Conservation (phyloP, 176 grass and related monocot species). For the Hsuehochloa calcarea region DNA sequence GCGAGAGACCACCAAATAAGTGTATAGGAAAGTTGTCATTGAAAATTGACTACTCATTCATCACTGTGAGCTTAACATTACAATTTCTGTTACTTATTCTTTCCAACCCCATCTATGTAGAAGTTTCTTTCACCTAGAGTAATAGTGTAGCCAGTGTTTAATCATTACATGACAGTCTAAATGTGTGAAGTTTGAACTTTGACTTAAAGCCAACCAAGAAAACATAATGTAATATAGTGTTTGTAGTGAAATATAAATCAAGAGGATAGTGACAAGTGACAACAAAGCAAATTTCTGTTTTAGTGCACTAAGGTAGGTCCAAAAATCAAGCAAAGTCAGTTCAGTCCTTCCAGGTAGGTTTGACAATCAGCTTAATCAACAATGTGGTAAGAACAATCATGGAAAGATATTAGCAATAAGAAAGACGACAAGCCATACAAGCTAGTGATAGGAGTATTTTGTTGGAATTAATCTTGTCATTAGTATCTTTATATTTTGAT, state of each 20-base stretch:
- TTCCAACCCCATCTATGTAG: background rate
- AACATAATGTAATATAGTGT: background rate
- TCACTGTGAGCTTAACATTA: background rate
- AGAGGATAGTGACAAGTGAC: background rate
- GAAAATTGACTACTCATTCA: background rate
- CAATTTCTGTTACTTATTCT: background rate
- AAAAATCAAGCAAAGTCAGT: background rate
- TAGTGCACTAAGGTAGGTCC: background rate
- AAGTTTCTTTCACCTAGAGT: background rate
- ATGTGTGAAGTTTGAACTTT: background rate
- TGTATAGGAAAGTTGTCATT: background rate
- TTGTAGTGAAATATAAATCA: background rate
- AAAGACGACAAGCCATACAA: background rate
- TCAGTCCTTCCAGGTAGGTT: background rate
- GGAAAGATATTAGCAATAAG: background rate
- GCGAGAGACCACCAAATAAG: background rate
- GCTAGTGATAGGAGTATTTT: background rate
- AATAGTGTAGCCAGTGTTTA: background rate
- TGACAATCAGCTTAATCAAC: background rate
- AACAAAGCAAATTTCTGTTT: background rate
- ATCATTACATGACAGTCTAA: background rate
- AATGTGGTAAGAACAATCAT: background rate
- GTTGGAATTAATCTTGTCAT: too few relatives aligned
- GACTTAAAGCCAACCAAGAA: background rate
- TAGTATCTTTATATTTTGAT: too few relatives aligned